phyloP scores from a whole-genome alignment of 1,284 basidiomycete genomes.

The Ustilago cynodontis region DNA sequence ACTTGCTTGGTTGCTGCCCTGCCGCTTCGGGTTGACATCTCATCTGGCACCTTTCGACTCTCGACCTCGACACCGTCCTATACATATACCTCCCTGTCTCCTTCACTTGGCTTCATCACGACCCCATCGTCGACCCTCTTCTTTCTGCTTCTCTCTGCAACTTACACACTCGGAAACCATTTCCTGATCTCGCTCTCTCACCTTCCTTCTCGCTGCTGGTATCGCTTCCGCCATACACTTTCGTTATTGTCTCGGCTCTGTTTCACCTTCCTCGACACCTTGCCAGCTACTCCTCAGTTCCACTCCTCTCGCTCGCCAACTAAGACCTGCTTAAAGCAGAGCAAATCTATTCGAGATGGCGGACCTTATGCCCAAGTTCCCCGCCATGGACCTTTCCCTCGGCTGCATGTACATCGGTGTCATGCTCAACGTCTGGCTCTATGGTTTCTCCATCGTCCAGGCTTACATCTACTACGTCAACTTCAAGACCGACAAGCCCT shows the following conservation, averaged over 20 bases:
- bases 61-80: background rate
- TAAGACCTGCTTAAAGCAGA: slow-evolving; percentile 10
- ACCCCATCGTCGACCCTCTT: background rate
- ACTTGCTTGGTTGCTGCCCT: no score
- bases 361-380: slow-evolving; percentile 27
- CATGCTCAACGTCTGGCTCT: slow-evolving; percentile 63
- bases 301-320: background rate
- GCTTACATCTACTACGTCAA: slow-evolving; percentile 61
- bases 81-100: background rate
- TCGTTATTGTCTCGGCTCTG: slow-evolving; percentile 6
- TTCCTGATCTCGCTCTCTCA: background rate
- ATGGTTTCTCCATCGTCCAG: slow-evolving; percentile 61
- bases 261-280: background rate
- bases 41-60: background rate
- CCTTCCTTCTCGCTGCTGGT: background rate
- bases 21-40: background rate
- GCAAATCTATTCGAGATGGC: slow-evolving; percentile 27
- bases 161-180: slow-evolving; percentile 1
- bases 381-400: slow-evolving; percentile 46
- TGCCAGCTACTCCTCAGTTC: background rate
- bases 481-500: slow-evolving; percentile 59
- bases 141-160: background rate
- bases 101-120: background rate
- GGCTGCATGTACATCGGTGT: slow-evolving; percentile 65
- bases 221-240: slow-evolving; percentile 2